Conservation (phyloP, 805 yeast species). For the Kazachstania kunashirensis region DNA sequence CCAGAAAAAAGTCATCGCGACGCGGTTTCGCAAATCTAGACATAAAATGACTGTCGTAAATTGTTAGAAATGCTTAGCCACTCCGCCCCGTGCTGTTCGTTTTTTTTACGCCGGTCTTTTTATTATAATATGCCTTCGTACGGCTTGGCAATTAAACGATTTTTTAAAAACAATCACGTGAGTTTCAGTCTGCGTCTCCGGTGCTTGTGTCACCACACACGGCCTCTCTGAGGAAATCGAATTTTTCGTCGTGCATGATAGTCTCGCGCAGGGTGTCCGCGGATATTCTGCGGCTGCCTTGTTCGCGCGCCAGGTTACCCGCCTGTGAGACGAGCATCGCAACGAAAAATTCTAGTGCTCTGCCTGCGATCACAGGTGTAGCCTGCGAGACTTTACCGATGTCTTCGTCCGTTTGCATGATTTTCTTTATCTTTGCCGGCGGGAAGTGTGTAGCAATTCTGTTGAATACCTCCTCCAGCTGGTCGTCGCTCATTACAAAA, state of each 20-base stretch:
- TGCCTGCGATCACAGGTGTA: slow-evolving; percentile 95
- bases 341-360: slow-evolving; percentile 87
- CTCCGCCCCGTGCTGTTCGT: no score
- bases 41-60: no score
- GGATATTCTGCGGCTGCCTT: slow-evolving; percentile 70
- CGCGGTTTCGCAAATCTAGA: no score
- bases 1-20: no score
- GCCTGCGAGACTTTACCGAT: slow-evolving; percentile 98
- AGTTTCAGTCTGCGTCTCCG: no score
- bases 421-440: slow-evolving; percentile 86
- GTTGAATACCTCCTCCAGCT: slow-evolving; percentile 22
- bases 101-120: no score
- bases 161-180: no score
- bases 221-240: slow-evolving; percentile 77
- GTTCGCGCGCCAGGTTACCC: slow-evolving; percentile 61
- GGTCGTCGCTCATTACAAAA: slow-evolving; percentile 3
- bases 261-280: slow-evolving; percentile 80
- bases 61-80: no score
- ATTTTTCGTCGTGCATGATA: slow-evolving; percentile 75
- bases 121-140: no score
- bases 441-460: slow-evolving; percentile 75
- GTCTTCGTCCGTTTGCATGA: slow-evolving; percentile 97
- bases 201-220: neutral
- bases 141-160: no score
- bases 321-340: slow-evolving; percentile 81